Evolutionary conservation across 2,329 filamentous ascomycete genomes (phyloP), one percentile per base, ranked within the genome.

Genomic region (Colletotrichum musicola): DNA sequence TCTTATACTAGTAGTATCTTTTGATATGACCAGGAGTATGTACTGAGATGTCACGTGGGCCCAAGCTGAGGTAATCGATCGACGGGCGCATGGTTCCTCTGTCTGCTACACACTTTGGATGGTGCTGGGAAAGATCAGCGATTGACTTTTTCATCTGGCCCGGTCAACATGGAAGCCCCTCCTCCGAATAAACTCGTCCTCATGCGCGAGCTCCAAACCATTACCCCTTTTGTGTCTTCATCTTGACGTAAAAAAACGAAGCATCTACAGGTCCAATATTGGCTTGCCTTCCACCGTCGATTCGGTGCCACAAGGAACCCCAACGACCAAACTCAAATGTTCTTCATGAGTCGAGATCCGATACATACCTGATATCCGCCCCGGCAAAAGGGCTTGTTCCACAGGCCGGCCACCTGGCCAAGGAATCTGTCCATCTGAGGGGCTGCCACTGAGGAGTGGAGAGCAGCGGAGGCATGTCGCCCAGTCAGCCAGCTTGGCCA

Each of bases 81-180:
- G 18, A 60, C 47, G 14, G n/a, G 50, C 14, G 44, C 51, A 20
- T 35, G 46, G 57, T 42, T 63, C 25, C 10, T 38, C 12, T 63
- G 51, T 54, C 38, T 35, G 30, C 30, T 35, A 35, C 30, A 35
- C 30, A 55, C 40, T 42, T 14, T 42, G 13, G 35, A 57, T 44
- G 60, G 44, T 53, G 64, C 60, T 22, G 18, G 53, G 20, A 50
- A 53, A 40, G 61, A 50, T 42, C 61, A 54, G 54, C 65, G 54
- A 68, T 68, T 64, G 65, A 65, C 65, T 68, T 64, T 68, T 64
- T 47, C 22, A 46, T 25, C 61, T 42, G 49, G 61, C 49, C 64
- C 44, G 58, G 46, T 38, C 53, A 40, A 65, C 61, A 59, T 42
- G 40, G 65, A 27, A 68, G 61, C 27, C 42, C 54, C 40, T 58